Evolutionary conservation across 75 land plant genomes (phyloP).

Genomic region (Sequoiadendron giganteum): DNA sequence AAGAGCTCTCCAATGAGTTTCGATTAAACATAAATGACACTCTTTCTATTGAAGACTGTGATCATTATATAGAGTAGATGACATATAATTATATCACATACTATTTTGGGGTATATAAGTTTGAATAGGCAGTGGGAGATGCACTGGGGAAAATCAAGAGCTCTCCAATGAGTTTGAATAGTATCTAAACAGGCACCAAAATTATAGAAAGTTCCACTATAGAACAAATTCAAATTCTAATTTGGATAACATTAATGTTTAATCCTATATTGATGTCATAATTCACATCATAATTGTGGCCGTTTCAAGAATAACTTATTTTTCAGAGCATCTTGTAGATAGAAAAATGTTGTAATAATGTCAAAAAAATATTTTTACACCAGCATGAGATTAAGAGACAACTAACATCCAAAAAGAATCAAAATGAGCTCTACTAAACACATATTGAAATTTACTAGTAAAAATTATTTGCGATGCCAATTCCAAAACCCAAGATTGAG

Average conservation of each 20-base stretch:
- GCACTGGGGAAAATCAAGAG: neutral
- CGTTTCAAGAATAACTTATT: neutral
- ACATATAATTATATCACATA: neutral
- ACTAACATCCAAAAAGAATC: neutral
- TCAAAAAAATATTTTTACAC: neutral
- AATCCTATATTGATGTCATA: neutral
- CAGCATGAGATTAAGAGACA: neutral
- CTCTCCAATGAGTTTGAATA: neutral
- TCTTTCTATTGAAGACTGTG: neutral
- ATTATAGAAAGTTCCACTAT: neutral
- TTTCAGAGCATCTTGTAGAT: neutral
- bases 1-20: neutral
- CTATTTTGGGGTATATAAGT: neutral
- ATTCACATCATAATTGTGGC: neutral
- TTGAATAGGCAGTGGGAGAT: neutral
- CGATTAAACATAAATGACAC: too few relatives aligned
- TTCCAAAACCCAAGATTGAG: neutral
- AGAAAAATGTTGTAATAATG: neutral
- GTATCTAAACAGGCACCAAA: neutral
- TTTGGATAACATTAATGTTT: neutral
- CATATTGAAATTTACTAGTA: neutral
- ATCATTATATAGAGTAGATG: neutral
- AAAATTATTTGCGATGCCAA: neutral
- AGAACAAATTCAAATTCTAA: neutral
- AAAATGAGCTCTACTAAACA: neutral